Evolutionary conservation across 1,284 basidiomycete species (phyloP).

Genomic region (Flammula alnicola): DNA sequence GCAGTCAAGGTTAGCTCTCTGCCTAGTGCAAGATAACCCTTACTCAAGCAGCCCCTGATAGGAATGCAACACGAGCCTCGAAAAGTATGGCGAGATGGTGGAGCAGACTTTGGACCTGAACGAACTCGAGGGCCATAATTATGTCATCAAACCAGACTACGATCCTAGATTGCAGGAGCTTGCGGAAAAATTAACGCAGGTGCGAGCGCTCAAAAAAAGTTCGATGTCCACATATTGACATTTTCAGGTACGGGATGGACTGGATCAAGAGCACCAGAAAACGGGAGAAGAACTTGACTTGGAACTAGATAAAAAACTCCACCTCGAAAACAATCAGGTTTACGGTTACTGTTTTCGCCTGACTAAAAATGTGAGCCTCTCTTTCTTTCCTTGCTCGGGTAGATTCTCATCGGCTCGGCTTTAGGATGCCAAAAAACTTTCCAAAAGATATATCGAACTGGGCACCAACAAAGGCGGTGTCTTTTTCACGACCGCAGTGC

Average conservation of each 20-base stretch:
- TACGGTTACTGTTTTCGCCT: slow-evolving; percentile 96
- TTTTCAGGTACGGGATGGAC: slow-evolving; percentile 68
- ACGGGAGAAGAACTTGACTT: slow-evolving; percentile 79
- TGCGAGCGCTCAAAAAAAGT: slow-evolving; percentile 26
- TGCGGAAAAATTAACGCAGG: slow-evolving; percentile 68
- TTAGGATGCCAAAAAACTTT: slow-evolving; percentile 83
- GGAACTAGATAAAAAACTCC: slow-evolving; percentile 96
- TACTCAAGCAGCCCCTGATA: slow-evolving; percentile 33
- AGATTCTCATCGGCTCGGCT: not conserved
- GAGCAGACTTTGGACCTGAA: slow-evolving; percentile 94
- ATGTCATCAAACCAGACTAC: slow-evolving; percentile 93
- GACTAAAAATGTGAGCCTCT: slow-evolving; percentile 81
- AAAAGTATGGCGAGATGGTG: slow-evolving; percentile 92
- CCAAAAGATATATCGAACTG: slow-evolving; percentile 83
- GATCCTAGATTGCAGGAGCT: slow-evolving; percentile 78
- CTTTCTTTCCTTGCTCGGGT: not conserved
- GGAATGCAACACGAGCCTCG: slow-evolving; percentile 67
- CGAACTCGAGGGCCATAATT: slow-evolving; percentile 84
- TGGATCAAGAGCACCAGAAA: slow-evolving; percentile 84
- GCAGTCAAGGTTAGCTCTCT: slow-evolving; percentile 56
- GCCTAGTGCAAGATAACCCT: not conserved
- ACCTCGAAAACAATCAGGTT: slow-evolving; percentile 89
- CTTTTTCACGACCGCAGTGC: slow-evolving; percentile 86
- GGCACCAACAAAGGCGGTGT: slow-evolving; percentile 88
- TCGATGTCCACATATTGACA: not conserved